Conservation (phyloP, 2,329 filamentous ascomycete genomes). For the Botryotinia narcissicola region DNA sequence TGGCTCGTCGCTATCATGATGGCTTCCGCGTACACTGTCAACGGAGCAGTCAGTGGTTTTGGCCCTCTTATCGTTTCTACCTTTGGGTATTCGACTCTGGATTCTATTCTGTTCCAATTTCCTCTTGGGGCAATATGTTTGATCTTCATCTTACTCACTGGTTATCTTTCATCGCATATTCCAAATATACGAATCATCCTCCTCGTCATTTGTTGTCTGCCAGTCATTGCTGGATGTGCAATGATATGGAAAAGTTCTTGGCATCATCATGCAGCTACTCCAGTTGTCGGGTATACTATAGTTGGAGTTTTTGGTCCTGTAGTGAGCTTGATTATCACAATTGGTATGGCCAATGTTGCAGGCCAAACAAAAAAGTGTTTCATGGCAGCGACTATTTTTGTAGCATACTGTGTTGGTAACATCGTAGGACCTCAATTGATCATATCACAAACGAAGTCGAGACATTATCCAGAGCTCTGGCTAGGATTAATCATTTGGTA, state of each 20-base stretch:
- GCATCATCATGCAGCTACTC: slow-evolving; percentile 62
- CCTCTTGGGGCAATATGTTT: slow-evolving; percentile 69
- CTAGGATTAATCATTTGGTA: slow-evolving; percentile 62
- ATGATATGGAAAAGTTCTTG: slow-evolving; percentile 70
- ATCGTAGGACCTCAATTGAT: slow-evolving; percentile 74
- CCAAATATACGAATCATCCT: slow-evolving; percentile 64
- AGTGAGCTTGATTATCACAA: slow-evolving; percentile 58
- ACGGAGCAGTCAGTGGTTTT: slow-evolving; percentile 69
- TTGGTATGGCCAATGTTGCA: slow-evolving; percentile 67
- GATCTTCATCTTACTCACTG: slow-evolving; percentile 63
- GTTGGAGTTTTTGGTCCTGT: slow-evolving; percentile 52
- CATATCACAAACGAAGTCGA: slow-evolving; percentile 59
- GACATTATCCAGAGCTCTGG: slow-evolving; percentile 73
- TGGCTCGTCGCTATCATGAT: slow-evolving; percentile 67
- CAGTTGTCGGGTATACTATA: slow-evolving; percentile 50
- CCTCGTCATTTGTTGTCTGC: slow-evolving; percentile 64
- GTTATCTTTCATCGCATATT: slow-evolving; percentile 59
- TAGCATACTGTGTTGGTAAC: slow-evolving; percentile 73
- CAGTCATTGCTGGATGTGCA: slow-evolving; percentile 70
- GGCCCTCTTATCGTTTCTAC: slow-evolving; percentile 70
- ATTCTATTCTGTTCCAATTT: slow-evolving; percentile 72
- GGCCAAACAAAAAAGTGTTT: slow-evolving; percentile 77
- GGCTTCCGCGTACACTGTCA: slow-evolving; percentile 68
- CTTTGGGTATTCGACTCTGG: slow-evolving; percentile 62
- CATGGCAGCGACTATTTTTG: slow-evolving; percentile 71